Base-by-base conservation (phyloP, 169 alveolate species). In the Amoebophrya sp. region DNA sequence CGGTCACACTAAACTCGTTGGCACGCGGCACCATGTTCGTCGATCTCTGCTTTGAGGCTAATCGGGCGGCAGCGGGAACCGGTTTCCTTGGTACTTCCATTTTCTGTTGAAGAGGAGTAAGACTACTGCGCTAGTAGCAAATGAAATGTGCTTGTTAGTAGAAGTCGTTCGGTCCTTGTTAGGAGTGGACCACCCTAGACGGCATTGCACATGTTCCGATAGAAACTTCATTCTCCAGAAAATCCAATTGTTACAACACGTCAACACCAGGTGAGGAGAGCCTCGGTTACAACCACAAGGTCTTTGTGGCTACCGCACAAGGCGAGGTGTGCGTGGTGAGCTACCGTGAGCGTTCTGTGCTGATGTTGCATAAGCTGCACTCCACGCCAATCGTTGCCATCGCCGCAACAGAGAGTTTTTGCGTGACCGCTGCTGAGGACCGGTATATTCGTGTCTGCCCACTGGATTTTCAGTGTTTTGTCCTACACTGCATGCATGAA, bases 401-500 rank as follows among this genome's bases (percentile, higher is more conserved):
- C 18, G 93, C 97, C n/a, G 96, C 96, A 41, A 95, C 95, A 93
- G 98, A 97, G 89, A 98, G 98, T 24, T 97, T 96, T 92, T 97
- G 99, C 93, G 97, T 96, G 3, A 97, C 98, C 29, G 99, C 98
- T 0, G 94, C 97, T 90, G 96, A 95, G 91, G 99, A 97, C 94
- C 93, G 96, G 36, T 95, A 93, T 90, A 91, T 96, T 36, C 95
- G 97, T 95, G n/a, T 36, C 10, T 97, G 98, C 98, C 98, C 98
- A 0, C 95, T 97, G 40, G 97, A 96, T 93, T 97, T 97, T 89
- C 93, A 95, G 89, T 97, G 96, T 92, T 96, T 95, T 94, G 95
- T 94, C 92, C 95, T 97, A 90, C 98, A 96, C 92, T 97, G 97
- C 2, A 95, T 94, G 77, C 98, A 96, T 95, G 98, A 96, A 91